Evolutionary conservation across 2,329 filamentous ascomycete species (phyloP).

Genomic region (Phoma sp.): DNA sequence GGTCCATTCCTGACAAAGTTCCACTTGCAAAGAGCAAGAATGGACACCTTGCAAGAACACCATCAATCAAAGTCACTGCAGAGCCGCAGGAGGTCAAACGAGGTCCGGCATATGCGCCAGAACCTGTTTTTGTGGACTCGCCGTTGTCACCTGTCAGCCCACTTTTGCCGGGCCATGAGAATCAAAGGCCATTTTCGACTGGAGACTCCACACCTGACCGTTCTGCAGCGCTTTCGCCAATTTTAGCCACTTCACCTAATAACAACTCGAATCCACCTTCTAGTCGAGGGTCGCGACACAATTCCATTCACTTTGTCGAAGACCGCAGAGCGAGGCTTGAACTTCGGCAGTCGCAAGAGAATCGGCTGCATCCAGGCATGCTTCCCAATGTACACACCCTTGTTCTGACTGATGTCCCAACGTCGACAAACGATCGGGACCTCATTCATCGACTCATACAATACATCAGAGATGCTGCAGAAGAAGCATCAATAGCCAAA

Average conservation of each 20-base stretch:
- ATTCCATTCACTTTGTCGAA: constrained; percentile 36
- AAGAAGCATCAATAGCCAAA: constrained; percentile 61
- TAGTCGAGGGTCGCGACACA: constrained; percentile 26
- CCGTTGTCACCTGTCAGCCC: constrained; percentile 28
- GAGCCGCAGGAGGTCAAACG: constrained; percentile 47
- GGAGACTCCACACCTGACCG: constrained; percentile 4
- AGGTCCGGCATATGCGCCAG: constrained; percentile 56
- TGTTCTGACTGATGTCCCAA: constrained; percentile 64
- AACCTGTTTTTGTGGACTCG: constrained; percentile 46
- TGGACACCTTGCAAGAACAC: constrained; percentile 1
- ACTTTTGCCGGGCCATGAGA: constrained; percentile 10
- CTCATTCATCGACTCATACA: constrained; percentile 53
- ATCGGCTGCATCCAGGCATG: constrained; percentile 61
- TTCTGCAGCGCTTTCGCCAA: constrained; percentile 26
- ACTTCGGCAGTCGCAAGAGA: constrained; percentile 42
- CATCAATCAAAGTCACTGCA: constrained; percentile 35
- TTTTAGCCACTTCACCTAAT: constrained; percentile 8
- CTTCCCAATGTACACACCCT: constrained; percentile 63
- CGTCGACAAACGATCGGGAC: constrained; percentile 52
- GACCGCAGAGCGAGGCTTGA: constrained; percentile 40
- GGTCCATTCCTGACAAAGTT: constrained; percentile 21
- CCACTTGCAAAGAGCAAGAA: no score
- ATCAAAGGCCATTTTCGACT: constrained; percentile 6
- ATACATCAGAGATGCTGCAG: constrained; percentile 65
- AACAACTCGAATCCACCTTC: not conserved